Conservation (phyloP, 1,284 basidiomycete species). For the Rhodotorula mucilaginosa region DNA sequence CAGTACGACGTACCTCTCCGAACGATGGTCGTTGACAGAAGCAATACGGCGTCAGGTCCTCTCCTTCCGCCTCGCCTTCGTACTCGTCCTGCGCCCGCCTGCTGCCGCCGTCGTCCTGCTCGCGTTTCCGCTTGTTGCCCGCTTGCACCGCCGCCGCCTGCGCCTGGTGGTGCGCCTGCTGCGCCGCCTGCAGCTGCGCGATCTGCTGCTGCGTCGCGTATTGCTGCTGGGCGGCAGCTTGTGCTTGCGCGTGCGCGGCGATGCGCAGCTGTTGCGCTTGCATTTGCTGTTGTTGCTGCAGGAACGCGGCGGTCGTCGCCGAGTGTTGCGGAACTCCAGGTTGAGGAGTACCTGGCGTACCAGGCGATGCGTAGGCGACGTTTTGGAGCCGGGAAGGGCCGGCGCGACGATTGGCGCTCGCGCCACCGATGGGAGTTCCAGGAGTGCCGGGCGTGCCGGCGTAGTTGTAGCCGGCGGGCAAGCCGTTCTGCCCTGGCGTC, state of each 20-base stretch:
- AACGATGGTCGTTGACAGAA: conserved; percentile 44
- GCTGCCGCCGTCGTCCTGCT: conserved; percentile 25
- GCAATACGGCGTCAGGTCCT: conserved; percentile 44
- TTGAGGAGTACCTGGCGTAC: conserved; percentile 10
- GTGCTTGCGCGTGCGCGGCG: conserved; percentile 15
- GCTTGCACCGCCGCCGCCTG: conserved; percentile 4
- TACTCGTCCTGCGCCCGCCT: conserved; percentile 34
- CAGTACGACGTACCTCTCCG: conserved; percentile 41
- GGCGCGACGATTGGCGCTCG: conserved; percentile 7
- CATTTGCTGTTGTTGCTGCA: conserved; percentile 34
- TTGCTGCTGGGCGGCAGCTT: conserved; percentile 18
- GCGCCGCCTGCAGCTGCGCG: conserved; percentile 26
- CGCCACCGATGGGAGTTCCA: background rate
- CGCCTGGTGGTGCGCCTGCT: conserved; percentile 15
- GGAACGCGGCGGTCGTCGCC: conserved; percentile 21
- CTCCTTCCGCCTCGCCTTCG: conserved; percentile 35
- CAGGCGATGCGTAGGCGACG: conserved; percentile 26
- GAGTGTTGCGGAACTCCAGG: conserved; percentile 8
- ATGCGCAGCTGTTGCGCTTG: conserved; percentile 24
- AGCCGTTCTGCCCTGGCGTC: background rate
- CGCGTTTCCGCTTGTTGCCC: conserved; percentile 33
- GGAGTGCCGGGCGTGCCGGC: conserved; percentile 12
- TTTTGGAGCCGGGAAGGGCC: conserved; percentile 31
- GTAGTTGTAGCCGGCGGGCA: conserved; percentile 11
- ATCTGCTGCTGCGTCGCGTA: conserved; percentile 29